A percentile compares a stretch with the other conserved stretches of the same genome.
Evolutionary conservation across 495 filamentous ascomycete species (phyloP).

Genomic region (Lasiosphaeriaceae sp.): DNA sequence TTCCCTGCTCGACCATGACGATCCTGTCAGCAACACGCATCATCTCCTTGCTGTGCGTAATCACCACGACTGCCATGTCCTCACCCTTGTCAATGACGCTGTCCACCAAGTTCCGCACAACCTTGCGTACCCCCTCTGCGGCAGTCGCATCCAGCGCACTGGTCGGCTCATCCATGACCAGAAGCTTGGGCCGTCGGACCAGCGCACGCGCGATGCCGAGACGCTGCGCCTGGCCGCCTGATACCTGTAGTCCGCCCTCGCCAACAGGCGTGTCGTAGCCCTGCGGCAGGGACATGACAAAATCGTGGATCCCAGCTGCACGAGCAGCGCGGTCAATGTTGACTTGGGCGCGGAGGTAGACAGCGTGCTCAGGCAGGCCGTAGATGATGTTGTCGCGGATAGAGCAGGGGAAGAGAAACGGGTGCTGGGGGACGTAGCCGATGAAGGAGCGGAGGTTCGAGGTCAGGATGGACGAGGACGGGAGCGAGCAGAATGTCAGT

Average conservation of each 20-base stretch:
- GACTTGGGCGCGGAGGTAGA: slow-evolving; percentile 22
- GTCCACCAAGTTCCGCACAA: slow-evolving; percentile 51
- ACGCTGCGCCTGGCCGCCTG: slow-evolving; percentile 81
- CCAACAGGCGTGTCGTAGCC: slow-evolving; percentile 77
- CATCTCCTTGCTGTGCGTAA: slow-evolving; percentile 80
- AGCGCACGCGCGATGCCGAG: slow-evolving; percentile 80
- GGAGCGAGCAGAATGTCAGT: slow-evolving; percentile 54
- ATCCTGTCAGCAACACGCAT: slow-evolving; percentile 72
- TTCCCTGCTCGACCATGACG: slow-evolving; percentile 64
- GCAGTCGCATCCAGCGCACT: slow-evolving; percentile 69
- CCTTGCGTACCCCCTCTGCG: slow-evolving; percentile 62
- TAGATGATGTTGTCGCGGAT: slow-evolving; percentile 79
- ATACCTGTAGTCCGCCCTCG: slow-evolving; percentile 70
- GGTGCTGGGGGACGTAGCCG: slow-evolving; percentile 71
- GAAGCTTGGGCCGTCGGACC: slow-evolving; percentile 59
- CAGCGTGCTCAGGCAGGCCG: slow-evolving; percentile 48
- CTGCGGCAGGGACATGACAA: slow-evolving; percentile 64
- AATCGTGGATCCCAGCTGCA: slow-evolving; percentile 73
- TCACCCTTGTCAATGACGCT: not conserved
- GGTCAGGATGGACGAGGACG: slow-evolving; percentile 57
- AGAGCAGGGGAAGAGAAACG: slow-evolving; percentile 70
- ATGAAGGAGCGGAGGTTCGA: slow-evolving; percentile 63
- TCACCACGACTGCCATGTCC: slow-evolving; percentile 58
- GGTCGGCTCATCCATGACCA: slow-evolving; percentile 89
- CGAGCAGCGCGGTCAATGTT: slow-evolving; percentile 58